Percentiles rank a stretch among this genome's conserved stretches.
Conservation (phyloP, 106 monocot genomes). For the Apostasia shenzhenica region DNA sequence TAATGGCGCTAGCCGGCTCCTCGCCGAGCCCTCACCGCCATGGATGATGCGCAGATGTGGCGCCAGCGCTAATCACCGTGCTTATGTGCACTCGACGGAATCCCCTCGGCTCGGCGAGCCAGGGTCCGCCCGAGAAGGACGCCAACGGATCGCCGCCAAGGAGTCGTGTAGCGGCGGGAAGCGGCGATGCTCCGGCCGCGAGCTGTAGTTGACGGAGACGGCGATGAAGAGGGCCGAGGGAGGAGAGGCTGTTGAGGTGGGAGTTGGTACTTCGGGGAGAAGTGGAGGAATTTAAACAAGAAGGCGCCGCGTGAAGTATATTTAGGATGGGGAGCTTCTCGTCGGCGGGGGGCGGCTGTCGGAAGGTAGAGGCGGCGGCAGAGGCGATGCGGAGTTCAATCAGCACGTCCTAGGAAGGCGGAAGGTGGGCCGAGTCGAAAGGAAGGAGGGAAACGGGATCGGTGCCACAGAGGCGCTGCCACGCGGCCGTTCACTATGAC, state of each 20-base stretch:
- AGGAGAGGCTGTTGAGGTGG: constrained; percentile 13
- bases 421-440: too few relatives aligned
- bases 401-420: too few relatives aligned
- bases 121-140: neutral
- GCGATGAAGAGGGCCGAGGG: neutral
- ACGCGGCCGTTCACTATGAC: constrained; percentile 5
- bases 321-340: neutral
- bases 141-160: constrained; percentile 7
- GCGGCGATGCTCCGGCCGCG: constrained; percentile 29
- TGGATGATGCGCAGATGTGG: constrained; percentile 2
- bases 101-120: constrained; percentile 3
- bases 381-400: neutral
- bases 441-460: neutral
- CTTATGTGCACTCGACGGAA: neutral
- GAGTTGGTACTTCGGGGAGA: constrained; percentile 5
- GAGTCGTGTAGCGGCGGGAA: constrained; percentile 20
- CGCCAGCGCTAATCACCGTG: constrained; percentile 17
- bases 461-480: neutral
- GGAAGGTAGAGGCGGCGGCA: constrained; percentile 9
- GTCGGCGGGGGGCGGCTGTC: too few relatives aligned
- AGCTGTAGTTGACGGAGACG: constrained; percentile 32
- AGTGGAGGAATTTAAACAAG: constrained; percentile 1
- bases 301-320: constrained; percentile 18
- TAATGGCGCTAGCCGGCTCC: neutral
- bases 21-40: constrained; percentile 5